phyloP scores from a whole-genome alignment of 495 filamentous ascomycete genomes.

The Lophium mytilinum region DNA sequence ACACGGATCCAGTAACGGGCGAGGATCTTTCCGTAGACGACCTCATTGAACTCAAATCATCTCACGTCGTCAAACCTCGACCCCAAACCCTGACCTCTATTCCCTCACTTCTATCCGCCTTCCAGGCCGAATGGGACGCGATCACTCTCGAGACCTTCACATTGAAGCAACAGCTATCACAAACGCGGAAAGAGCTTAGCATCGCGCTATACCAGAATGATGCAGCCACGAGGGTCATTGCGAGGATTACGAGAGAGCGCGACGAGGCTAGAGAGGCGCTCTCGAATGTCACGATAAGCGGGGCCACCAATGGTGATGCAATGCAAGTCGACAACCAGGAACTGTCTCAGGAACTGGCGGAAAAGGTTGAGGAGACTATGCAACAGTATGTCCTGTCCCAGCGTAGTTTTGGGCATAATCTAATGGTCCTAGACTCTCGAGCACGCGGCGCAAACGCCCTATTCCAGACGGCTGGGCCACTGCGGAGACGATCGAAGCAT shows the following conservation, averaged over 20 bases:
- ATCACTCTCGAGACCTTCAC: conserved; percentile 84
- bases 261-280: conserved; percentile 93
- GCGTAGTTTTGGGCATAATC: neutral
- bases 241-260: conserved; percentile 74
- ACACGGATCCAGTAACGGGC: conserved; percentile 85
- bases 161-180: conserved; percentile 75
- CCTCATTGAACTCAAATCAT: conserved; percentile 75
- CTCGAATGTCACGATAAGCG: conserved; percentile 58
- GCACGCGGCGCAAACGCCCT: conserved; percentile 76
- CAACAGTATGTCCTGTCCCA: conserved; percentile 50
- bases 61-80: conserved; percentile 74
- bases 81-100: conserved; percentile 95
- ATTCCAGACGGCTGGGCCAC: conserved; percentile 81
- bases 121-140: conserved; percentile 98
- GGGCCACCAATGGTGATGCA: conserved; percentile 56
- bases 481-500: conserved; percentile 59
- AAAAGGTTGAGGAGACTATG: conserved; percentile 70
- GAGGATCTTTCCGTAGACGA: conserved; percentile 83
- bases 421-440: conserved; percentile 57
- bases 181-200: conserved; percentile 86
- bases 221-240: conserved; percentile 88
- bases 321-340: conserved; percentile 82
- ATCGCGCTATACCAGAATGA: conserved; percentile 94
- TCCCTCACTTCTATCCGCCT: conserved; percentile 88
- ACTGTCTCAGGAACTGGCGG: conserved; percentile 62